A percentile compares a stretch with the other conserved stretches of the same genome.
Conservation (phyloP, 768 basidiomycete species). For the Clitopilus passeckerianus region DNA sequence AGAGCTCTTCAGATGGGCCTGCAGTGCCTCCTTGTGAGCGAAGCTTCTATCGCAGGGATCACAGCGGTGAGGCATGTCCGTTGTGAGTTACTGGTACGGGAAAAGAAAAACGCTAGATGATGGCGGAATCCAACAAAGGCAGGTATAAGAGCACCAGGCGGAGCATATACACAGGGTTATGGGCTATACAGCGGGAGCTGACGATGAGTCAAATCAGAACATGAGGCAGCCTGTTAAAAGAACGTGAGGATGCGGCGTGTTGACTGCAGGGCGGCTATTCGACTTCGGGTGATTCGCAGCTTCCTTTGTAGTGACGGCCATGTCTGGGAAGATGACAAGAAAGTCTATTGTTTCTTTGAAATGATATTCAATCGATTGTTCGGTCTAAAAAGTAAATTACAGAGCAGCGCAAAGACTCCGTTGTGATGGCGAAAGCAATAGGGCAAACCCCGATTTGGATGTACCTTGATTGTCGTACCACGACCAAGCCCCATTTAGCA, state of each 20-base stretch:
- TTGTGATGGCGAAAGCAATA: neutral
- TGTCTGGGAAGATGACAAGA: neutral
- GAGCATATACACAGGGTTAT: neutral
- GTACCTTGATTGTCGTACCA: neutral
- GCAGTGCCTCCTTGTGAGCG: slow-evolving; percentile 27
- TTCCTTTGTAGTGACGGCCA: neutral
- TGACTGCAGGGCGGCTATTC: neutral
- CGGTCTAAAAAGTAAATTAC: neutral
- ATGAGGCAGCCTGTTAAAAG: neutral
- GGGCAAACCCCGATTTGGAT: neutral
- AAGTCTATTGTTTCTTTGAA: neutral
- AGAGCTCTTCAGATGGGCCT: slow-evolving; percentile 29
- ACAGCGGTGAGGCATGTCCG: slow-evolving; percentile 1
- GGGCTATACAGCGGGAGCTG: neutral
- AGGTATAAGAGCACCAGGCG: neutral
- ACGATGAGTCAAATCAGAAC: neutral
- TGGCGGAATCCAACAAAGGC: neutral
- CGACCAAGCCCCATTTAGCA: neutral
- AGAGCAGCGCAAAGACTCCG: neutral
- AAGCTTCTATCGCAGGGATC: slow-evolving; percentile 24
- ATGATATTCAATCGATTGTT: neutral
- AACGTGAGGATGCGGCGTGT: neutral
- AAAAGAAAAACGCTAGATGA: neutral
- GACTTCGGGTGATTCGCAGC: neutral
- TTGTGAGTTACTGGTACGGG: neutral